Evolutionary conservation across 2,329 filamentous ascomycete genomes (phyloP).

Genomic region (Eutypella sp.): DNA sequence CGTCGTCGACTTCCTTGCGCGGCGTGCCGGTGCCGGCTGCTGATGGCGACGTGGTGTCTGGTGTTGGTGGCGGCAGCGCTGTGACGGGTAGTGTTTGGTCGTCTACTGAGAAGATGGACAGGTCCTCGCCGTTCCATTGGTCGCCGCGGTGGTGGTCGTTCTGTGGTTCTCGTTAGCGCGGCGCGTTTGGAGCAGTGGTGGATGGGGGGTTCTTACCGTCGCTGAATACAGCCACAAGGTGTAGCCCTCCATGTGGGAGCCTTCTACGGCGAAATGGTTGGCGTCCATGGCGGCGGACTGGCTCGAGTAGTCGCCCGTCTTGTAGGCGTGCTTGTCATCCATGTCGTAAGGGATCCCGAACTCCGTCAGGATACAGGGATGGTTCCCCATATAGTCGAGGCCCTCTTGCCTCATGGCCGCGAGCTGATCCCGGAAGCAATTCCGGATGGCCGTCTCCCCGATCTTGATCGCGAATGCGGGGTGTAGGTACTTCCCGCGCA

Average conservation of each 20-base stretch:
- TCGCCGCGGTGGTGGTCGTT: slow-evolving; percentile 90
- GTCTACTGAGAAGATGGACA: slow-evolving; percentile 84
- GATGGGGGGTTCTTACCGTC: slow-evolving; percentile 43
- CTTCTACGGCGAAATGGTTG: slow-evolving; percentile 90
- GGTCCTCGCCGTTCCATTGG: slow-evolving; percentile 94
- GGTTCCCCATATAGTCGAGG: slow-evolving; percentile 78
- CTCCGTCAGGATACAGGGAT: slow-evolving; percentile 86
- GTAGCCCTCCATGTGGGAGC: slow-evolving; percentile 76
- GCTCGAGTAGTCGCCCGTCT: slow-evolving; percentile 89
- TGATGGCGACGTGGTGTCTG: slow-evolving; percentile 39
- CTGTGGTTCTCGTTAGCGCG: slow-evolving; percentile 31
- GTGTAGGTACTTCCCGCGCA: slow-evolving; percentile 81
- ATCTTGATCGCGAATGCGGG: slow-evolving; percentile 91
- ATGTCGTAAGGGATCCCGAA: slow-evolving; percentile 99
- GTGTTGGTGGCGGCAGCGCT: slow-evolving; percentile 39
- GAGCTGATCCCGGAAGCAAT: slow-evolving; percentile 86
- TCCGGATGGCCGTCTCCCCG: slow-evolving; percentile 88
- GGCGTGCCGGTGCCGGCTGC: slow-evolving; percentile 38
- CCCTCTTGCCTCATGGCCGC: slow-evolving; percentile 80
- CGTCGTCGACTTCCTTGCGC: slow-evolving; percentile 42
- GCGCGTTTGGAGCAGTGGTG: slow-evolving; percentile 14
- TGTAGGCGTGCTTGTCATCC: slow-evolving; percentile 94
- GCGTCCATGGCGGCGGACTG: slow-evolving; percentile 92
- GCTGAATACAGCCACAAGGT: slow-evolving; percentile 84
- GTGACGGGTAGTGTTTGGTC: slow-evolving; percentile 61